A percentile compares a stretch with the other conserved stretches of the same genome.
Conservation (phyloP, 2,329 filamentous ascomycete genomes). For the Diaporthe destruens region DNA sequence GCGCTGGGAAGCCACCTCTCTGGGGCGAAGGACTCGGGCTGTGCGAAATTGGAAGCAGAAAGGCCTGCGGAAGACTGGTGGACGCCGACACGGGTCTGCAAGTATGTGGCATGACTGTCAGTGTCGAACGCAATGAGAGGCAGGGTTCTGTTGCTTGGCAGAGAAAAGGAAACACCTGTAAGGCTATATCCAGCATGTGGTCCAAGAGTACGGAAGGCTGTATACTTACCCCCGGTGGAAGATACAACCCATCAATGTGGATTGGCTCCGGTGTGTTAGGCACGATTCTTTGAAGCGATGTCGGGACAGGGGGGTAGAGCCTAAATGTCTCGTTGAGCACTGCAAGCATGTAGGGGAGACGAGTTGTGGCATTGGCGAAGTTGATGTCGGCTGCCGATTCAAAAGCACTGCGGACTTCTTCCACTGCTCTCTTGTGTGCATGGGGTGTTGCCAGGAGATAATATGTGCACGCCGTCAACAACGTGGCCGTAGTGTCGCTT, state of each 20-base stretch:
- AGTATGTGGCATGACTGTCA: constrained; percentile 34
- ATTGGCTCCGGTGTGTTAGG: constrained; percentile 18
- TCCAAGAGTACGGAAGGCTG: not conserved
- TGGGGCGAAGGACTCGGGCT: constrained; percentile 47
- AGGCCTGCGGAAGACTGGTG: constrained; percentile 45
- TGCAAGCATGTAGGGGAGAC: constrained; percentile 36
- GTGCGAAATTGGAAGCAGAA: constrained; percentile 46
- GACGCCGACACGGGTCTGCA: constrained; percentile 52
- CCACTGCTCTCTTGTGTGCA: constrained; percentile 23
- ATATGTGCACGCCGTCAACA: constrained; percentile 37
- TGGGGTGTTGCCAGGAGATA: constrained; percentile 39
- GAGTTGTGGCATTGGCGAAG: constrained; percentile 41
- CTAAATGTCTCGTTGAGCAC: constrained; percentile 41
- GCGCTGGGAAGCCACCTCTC: constrained; percentile 49
- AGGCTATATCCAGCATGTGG: too few relatives aligned
- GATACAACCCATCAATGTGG: not conserved
- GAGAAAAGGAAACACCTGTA: not conserved
- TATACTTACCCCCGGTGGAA: constrained; percentile 2
- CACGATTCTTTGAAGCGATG: constrained; percentile 36
- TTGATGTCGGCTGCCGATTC: constrained; percentile 10
- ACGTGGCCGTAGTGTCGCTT: constrained; percentile 41
- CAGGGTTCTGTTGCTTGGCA: not conserved
- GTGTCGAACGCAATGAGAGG: constrained; percentile 25
- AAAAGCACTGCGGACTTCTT: constrained; percentile 37
- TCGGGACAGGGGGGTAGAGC: constrained; percentile 41